Conservation (phyloP, 805 yeast genomes). For the Tetrapisispora iriomotensis region DNA sequence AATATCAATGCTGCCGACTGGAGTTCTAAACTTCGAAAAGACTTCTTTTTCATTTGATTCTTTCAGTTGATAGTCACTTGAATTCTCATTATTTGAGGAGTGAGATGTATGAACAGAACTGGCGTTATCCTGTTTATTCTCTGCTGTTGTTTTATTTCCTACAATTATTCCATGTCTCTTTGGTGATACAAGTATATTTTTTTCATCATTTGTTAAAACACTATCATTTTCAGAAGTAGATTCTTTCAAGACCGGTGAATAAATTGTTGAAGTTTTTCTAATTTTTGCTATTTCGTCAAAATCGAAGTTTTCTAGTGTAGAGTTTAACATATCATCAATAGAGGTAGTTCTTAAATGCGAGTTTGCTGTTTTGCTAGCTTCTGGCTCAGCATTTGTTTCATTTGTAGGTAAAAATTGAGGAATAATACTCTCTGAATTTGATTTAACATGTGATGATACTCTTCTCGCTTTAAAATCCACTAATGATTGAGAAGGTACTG, state of each 20-base stretch:
- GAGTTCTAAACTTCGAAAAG: background rate
- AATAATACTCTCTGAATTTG: slow-evolving; percentile 5
- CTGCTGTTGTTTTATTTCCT: background rate
- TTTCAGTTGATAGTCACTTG: background rate
- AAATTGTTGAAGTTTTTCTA: background rate
- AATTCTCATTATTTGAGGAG: too few species aligned
- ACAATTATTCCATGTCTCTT: slow-evolving; percentile 4
- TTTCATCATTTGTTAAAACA: background rate
- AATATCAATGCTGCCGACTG: slow-evolving; percentile 2
- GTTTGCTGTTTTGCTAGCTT: background rate
- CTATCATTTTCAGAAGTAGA: too few species aligned
- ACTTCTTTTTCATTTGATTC: background rate
- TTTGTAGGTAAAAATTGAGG: slow-evolving; percentile 4
- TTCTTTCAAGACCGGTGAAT: too few species aligned
- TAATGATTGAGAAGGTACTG: background rate
- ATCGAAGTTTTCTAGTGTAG: slow-evolving; percentile 15
- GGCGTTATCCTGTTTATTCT: too few species aligned
- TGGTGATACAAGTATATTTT: slow-evolving; percentile 1
- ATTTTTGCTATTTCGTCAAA: slow-evolving; percentile 6
- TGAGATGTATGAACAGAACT: too few species aligned
- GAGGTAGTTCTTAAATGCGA: slow-evolving; percentile 11
- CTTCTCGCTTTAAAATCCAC: background rate
- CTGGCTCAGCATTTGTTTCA: background rate
- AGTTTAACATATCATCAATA: slow-evolving; percentile 18
- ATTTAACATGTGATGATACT: slow-evolving; percentile 2